Percentiles rank a stretch among this genome's conserved stretches.
phyloP scores from a whole-genome alignment of 352 stramenopile species.

The Thalassiosira oceanica region DNA sequence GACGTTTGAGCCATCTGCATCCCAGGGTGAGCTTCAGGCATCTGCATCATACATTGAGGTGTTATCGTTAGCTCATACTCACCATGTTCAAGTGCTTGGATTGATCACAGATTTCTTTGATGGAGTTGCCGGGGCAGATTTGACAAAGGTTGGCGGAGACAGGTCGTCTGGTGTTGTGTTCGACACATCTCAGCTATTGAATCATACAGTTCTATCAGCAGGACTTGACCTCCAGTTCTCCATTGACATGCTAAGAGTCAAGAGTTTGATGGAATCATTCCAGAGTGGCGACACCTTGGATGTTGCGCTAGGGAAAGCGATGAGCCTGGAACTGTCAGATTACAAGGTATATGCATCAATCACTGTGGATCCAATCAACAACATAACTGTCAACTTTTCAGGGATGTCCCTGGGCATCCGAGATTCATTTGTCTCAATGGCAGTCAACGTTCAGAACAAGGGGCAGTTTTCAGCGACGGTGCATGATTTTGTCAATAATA shows the following conservation, averaged over 20 bases:
- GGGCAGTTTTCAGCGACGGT: slow-evolving; percentile 19
- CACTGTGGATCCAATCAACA: slow-evolving; percentile 31
- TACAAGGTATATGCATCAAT: slow-evolving; percentile 12
- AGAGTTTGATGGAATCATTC: slow-evolving; percentile 3
- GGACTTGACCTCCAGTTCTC: slow-evolving; percentile 6
- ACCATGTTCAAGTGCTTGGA: too few relatives aligned
- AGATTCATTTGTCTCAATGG: slow-evolving; percentile 26
- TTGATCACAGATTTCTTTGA: too few relatives aligned
- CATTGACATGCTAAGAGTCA: background rate
- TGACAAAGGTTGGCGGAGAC: too few relatives aligned
- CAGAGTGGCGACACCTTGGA: background rate
- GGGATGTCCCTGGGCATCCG: slow-evolving; percentile 7
- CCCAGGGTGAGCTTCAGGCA: too few relatives aligned
- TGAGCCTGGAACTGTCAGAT: slow-evolving; percentile 9
- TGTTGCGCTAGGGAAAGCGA: slow-evolving; percentile 2
- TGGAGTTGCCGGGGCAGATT: too few relatives aligned
- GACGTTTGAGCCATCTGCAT: slow-evolving; percentile 2
- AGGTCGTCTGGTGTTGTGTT: too few relatives aligned
- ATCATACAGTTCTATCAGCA: slow-evolving; percentile 10
- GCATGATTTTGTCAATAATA: slow-evolving; percentile 3
- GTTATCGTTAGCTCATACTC: too few relatives aligned
- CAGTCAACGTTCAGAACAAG: slow-evolving; percentile 18
- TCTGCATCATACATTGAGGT: too few relatives aligned
- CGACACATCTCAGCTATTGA: slow-evolving; percentile 9
- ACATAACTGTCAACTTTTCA: slow-evolving; percentile 8